A percentile compares a stretch with the other conserved stretches of the same genome.
Conservation (phyloP, 2,329 filamentous ascomycete genomes). For the Beauveria pseudobassiana region DNA sequence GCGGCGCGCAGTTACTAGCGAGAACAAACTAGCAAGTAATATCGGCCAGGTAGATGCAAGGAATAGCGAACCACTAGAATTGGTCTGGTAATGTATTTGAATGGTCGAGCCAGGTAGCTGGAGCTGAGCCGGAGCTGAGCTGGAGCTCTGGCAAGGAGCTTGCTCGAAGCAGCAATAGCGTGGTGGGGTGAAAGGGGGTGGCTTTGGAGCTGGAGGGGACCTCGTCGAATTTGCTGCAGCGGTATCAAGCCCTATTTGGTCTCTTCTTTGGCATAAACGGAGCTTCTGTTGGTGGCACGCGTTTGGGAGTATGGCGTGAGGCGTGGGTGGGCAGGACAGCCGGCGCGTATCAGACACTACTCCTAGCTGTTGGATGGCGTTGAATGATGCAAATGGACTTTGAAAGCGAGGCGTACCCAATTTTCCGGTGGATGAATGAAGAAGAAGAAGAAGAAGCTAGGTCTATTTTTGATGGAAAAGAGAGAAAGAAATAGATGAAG, state of each 20-base stretch:
- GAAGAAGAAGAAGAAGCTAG: not conserved
- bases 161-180: conserved; percentile 6
- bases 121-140: not conserved
- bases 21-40: not conserved
- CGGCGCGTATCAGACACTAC: not conserved
- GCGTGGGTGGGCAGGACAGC: not conserved
- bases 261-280: not conserved
- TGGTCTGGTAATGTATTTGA: not conserved
- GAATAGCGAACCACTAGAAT: not conserved
- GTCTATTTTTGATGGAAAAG: not conserved
- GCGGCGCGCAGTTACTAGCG: not conserved
- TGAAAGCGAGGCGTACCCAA: not conserved
- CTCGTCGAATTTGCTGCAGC: not conserved
- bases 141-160: conserved; percentile 1
- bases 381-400: not conserved
- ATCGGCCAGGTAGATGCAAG: not conserved
- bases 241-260: not conserved
- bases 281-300: not conserved
- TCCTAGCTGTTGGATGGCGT: not conserved
- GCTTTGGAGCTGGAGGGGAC: conserved; percentile 7
- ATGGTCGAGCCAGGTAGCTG: conserved; percentile 9
- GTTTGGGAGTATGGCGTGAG: not conserved
- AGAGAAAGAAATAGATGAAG: not conserved
- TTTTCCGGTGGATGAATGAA: not conserved
- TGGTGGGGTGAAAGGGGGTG: conserved; percentile 11